Percentiles rank a stretch among this genome's conserved stretches.
Evolutionary conservation across 2,329 filamentous ascomycete genomes (phyloP).

Genomic region (Harringtonia lauricola): DNA sequence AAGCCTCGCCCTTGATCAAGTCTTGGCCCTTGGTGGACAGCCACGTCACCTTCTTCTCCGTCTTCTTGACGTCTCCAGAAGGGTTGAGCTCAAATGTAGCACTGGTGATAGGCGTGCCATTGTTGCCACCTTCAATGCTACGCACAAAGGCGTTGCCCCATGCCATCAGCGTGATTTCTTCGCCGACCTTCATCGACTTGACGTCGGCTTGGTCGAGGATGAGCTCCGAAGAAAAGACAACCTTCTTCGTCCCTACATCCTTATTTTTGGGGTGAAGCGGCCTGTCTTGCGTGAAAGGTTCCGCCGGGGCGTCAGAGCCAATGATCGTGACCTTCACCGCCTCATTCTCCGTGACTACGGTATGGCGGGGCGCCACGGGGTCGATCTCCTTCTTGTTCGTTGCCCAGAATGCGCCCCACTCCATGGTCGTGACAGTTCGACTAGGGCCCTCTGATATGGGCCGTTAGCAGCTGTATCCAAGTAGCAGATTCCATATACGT

Average conservation of each 20-base stretch:
- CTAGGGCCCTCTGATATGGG: slow-evolving; percentile 50
- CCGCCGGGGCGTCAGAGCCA: slow-evolving; percentile 55
- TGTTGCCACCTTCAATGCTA: slow-evolving; percentile 42
- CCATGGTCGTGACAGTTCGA: slow-evolving; percentile 74
- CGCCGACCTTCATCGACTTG: slow-evolving; percentile 66
- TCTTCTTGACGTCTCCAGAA: slow-evolving; percentile 87
- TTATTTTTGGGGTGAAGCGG: slow-evolving; percentile 86
- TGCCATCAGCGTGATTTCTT: slow-evolving; percentile 93
- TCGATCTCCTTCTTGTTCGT: slow-evolving; percentile 77
- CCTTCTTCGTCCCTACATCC: slow-evolving; percentile 74
- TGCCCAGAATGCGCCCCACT: slow-evolving; percentile 67
- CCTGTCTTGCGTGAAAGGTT: slow-evolving; percentile 59
- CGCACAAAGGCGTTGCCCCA: slow-evolving; percentile 86
- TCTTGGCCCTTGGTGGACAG: slow-evolving; percentile 65
- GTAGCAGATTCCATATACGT: neutral
- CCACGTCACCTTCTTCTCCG: slow-evolving; percentile 96
- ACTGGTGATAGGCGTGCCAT: slow-evolving; percentile 48
- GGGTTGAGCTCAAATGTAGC: slow-evolving; percentile 83
- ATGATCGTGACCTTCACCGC: slow-evolving; percentile 59
- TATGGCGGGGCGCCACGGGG: slow-evolving; percentile 62
- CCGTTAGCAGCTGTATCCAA: neutral
- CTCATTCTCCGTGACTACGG: slow-evolving; percentile 59
- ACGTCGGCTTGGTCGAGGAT: slow-evolving; percentile 82
- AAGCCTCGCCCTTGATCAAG: slow-evolving; percentile 72
- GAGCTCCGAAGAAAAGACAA: slow-evolving; percentile 63